A percentile compares a stretch with the other conserved stretches of the same genome.
Evolutionary conservation across 768 basidiomycete species (phyloP).

Genomic region (Candolleomyces aberdarensis): DNA sequence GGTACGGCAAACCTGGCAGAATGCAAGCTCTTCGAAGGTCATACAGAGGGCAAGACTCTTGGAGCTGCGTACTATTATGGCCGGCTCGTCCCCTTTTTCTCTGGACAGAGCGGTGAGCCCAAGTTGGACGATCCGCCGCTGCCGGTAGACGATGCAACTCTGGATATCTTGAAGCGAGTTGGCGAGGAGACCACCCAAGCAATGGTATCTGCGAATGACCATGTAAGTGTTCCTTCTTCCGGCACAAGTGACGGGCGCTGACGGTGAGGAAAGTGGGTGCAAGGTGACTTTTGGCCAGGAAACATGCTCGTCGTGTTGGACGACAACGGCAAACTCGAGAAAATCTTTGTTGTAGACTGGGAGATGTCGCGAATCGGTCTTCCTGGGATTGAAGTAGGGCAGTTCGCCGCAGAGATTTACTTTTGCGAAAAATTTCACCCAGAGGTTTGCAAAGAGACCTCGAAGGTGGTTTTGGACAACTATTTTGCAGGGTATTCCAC

Average conservation of each 20-base stretch:
- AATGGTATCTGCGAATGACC: conserved; percentile 23
- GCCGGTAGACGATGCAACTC: conserved; percentile 30
- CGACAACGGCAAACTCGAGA: conserved; percentile 31
- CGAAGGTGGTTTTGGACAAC: conserved; percentile 33
- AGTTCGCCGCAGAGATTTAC: conserved; percentile 61
- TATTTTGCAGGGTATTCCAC: conserved; percentile 47
- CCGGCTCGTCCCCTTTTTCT: conserved; percentile 30
- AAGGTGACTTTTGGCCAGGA: conserved; percentile 77
- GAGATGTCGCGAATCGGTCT: conserved; percentile 59
- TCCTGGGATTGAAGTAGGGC: conserved; percentile 57
- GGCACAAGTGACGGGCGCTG: neutral
- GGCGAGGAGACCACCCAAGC: conserved; percentile 21
- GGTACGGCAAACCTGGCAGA: conserved; percentile 29
- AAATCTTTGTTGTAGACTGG: conserved; percentile 60
- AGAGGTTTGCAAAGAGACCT: conserved; percentile 28
- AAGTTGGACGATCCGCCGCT: conserved; percentile 41
- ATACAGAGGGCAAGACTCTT: conserved; percentile 38
- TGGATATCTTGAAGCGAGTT: conserved; percentile 24
- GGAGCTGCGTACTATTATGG: conserved; percentile 43
- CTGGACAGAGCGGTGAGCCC: conserved; percentile 24
- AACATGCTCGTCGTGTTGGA: conserved; percentile 51
- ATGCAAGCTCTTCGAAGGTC: conserved; percentile 33
- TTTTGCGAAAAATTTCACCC: conserved; percentile 47
- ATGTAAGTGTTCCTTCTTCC: conserved; percentile 19
- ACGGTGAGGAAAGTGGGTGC: conserved; percentile 35